These are phyloP conservation scores for Schrenkiella parvula DNA, from an alignment of 345 rosid genomes.

Conservation along the genomic window DNA sequence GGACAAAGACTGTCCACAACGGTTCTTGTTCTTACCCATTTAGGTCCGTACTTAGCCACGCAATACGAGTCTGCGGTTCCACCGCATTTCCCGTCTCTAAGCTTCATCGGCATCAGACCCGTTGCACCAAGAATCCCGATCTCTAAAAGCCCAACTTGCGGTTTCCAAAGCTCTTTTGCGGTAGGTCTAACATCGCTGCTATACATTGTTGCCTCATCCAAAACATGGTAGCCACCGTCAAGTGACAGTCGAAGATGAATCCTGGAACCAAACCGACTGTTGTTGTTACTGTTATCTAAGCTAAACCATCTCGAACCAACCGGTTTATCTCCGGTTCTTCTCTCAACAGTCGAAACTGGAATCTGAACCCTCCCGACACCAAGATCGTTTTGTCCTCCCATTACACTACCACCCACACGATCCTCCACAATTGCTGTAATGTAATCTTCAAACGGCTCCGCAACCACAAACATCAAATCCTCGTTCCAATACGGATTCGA, in stretches of 20 bases:
- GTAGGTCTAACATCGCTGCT: constrained; percentile 62
- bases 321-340: constrained; percentile 45
- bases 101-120: constrained; percentile 56
- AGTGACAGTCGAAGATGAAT: constrained; percentile 60
- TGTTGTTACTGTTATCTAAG: constrained; percentile 40
- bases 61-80: constrained; percentile 61
- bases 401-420: constrained; percentile 36
- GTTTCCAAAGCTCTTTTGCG: constrained; percentile 60
- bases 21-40: constrained; percentile 73
- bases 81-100: constrained; percentile 45
- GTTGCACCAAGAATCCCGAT: constrained; percentile 70
- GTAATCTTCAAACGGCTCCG: constrained; percentile 75
- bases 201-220: constrained; percentile 59
- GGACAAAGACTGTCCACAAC: constrained; percentile 57
- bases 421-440: constrained; percentile 51
- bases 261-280: constrained; percentile 50
- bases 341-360: constrained; percentile 44
- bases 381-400: constrained; percentile 41
- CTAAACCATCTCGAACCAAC: constrained; percentile 68
- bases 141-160: constrained; percentile 67
- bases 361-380: constrained; percentile 50
- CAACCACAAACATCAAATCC: constrained; percentile 63
- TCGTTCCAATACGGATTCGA: constrained; percentile 72
- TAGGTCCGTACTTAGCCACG: constrained; percentile 70
- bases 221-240: constrained; percentile 72